A percentile compares a stretch with the other conserved stretches of the same genome.
These are phyloP conservation scores for Exobasidium cylindrosporum DNA, from an alignment of 1,284 basidiomycete genomes.

Conservation along the genomic window DNA sequence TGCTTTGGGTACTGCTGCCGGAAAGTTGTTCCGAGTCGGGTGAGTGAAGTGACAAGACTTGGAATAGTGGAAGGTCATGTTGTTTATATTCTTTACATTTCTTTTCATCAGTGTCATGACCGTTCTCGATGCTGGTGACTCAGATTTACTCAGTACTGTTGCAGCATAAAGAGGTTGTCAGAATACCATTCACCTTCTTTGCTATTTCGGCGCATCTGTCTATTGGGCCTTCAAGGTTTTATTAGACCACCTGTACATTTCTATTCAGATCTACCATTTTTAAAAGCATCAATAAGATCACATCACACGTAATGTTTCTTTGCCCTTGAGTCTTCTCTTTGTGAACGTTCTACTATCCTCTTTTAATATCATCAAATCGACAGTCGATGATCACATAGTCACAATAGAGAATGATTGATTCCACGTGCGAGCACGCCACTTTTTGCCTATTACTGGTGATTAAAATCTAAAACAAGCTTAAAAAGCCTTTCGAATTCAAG, in stretches of 20 bases:
- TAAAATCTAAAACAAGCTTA: too few species aligned
- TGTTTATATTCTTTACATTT: not conserved
- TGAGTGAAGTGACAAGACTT: conserved; percentile 57
- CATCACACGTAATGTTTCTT: too few species aligned
- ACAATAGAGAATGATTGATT: too few species aligned
- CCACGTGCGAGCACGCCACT: too few species aligned
- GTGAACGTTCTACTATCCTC: too few species aligned
- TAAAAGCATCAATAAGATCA: too few species aligned
- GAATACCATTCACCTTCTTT: not conserved
- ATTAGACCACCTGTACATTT: not conserved
- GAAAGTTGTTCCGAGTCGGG: conserved; percentile 99
- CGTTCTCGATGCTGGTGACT: conserved; percentile 93
- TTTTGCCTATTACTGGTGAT: too few species aligned
- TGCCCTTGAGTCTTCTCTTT: too few species aligned
- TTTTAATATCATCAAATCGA: too few species aligned
- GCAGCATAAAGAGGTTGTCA: conserved; percentile 32
- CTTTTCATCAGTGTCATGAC: conserved; percentile 73
- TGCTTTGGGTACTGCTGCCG: conserved; percentile 98
- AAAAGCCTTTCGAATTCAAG: too few species aligned
- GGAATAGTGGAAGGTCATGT: not conserved
- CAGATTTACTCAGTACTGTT: conserved; percentile 68
- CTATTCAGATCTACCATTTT: too few species aligned
- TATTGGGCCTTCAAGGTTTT: not conserved
- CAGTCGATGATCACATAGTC: too few species aligned
- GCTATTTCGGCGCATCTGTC: not conserved